phyloP scores from a whole-genome alignment of 768 basidiomycete species.

The Hericium rajendrae region DNA sequence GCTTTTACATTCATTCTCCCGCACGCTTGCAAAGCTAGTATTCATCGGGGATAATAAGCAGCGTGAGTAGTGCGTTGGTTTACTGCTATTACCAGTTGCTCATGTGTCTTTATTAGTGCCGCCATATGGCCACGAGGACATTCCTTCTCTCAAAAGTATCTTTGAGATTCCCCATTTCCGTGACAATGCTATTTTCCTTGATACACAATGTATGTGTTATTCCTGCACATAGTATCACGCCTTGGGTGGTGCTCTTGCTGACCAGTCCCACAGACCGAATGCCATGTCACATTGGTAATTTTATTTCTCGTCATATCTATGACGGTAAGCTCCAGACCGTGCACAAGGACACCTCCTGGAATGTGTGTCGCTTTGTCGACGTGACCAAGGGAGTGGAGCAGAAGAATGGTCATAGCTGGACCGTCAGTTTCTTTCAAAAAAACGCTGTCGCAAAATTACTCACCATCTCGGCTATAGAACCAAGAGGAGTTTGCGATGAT shows the following conservation, averaged over 20 bases:
- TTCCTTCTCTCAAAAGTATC: conserved; percentile 21
- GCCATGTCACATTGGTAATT: conserved; percentile 22
- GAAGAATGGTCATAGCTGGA: conserved; percentile 25
- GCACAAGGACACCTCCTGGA: conserved; percentile 6
- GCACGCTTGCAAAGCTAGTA: conserved; percentile 18
- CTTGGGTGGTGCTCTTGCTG: not conserved
- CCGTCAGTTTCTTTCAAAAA: conserved; percentile 14
- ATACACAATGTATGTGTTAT: conserved; percentile 24
- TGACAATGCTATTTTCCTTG: conserved; percentile 18
- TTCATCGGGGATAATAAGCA: conserved; percentile 26
- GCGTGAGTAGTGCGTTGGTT: conserved; percentile 17
- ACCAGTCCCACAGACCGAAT: conserved; percentile 23
- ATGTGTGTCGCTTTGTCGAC: conserved; percentile 30
- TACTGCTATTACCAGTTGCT: conserved; percentile 1
- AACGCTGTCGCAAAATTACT: no score
- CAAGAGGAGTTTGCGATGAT: conserved; percentile 17
- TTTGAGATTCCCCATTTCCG: conserved; percentile 25
- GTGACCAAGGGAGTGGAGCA: conserved; percentile 24
- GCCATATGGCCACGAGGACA: conserved; percentile 24
- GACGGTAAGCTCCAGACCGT: conserved; percentile 16
- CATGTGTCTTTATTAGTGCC: conserved; percentile 19
- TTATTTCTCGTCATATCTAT: conserved; percentile 26
- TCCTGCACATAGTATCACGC: not conserved
- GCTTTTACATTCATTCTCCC: conserved; percentile 16
- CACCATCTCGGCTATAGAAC: not conserved